These are phyloP conservation scores for Ogataea polymorpha DNA, from an alignment of 805 yeast genomes.

Conservation along the genomic window DNA sequence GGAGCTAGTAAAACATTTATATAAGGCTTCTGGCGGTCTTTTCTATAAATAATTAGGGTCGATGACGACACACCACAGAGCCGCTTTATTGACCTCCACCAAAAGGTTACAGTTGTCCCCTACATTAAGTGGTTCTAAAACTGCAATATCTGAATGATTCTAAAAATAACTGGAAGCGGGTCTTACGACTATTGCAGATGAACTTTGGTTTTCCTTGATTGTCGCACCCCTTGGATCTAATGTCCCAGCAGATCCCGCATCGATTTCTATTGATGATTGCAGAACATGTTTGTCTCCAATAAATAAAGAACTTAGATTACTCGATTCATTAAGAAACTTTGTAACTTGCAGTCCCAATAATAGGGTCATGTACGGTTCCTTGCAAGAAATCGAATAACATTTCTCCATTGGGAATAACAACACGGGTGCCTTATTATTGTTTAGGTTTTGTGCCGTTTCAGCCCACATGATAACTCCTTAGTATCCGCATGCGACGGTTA, in stretches of 20 bases:
- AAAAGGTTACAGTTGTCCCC: neutral
- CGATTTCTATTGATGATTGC: too few relatives aligned
- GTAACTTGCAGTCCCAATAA: too few relatives aligned
- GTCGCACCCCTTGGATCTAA: neutral
- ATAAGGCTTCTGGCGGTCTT: neutral
- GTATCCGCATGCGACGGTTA: neutral
- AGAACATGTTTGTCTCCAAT: too few relatives aligned
- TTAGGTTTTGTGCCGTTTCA: too few relatives aligned
- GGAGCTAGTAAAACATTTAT: neutral
- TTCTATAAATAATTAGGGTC: neutral
- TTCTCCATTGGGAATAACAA: too few relatives aligned
- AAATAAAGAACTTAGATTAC: too few relatives aligned
- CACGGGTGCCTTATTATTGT: too few relatives aligned
- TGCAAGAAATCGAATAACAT: too few relatives aligned
- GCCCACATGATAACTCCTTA: neutral
- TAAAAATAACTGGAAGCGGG: neutral
- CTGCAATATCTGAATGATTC: neutral
- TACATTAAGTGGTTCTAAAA: too few relatives aligned
- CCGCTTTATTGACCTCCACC: neutral
- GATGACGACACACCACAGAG: conserved; percentile 1
- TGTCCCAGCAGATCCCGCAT: neutral
- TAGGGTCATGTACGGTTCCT: too few relatives aligned
- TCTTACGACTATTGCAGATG: neutral
- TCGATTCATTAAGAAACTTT: too few relatives aligned
- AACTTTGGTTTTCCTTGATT: neutral